Evolutionary conservation across 768 basidiomycete genomes (phyloP), one percentile per base, ranked within the genome.

Genomic region (Xanthoconium stramineum): DNA sequence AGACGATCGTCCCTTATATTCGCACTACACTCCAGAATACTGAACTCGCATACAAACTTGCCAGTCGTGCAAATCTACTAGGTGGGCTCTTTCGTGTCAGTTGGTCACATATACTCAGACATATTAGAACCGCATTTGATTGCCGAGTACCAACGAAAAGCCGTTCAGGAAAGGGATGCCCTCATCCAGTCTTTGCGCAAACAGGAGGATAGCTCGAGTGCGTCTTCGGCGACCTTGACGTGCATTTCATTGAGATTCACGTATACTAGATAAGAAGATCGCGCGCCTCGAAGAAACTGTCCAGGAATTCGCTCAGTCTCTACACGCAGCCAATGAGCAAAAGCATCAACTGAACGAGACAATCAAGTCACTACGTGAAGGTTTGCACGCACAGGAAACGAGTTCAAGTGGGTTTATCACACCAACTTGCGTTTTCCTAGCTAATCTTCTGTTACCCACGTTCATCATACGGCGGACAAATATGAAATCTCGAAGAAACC

Each of bases 41-140:
- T 52, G 94, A 97, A 61, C 88, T 99, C 52, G 97, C 97, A 10
- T 96, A 98, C 81, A 96, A 97, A 74, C 83, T 99, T 55, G 94
- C 97, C 2, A 94, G 93, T 61, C 88, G 33, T 33, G 11, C 11
- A 33, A n/a, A n/a, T n/a, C n/a, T n/a, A n/a, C n/a, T n/a, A n/a
- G n/a, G n/a, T n/a, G n/a, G n/a, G n/a, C n/a, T n/a, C n/a, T n/a
- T n/a, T n/a, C n/a, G n/a, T n/a, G n/a, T n/a, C n/a, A n/a, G n/a
- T n/a, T n/a, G n/a, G n/a, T n/a, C n/a, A n/a, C n/a, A n/a, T n/a
- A n/a, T n/a, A n/a, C n/a, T n/a, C n/a, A n/a, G n/a, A n/a, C n/a
- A n/a, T n/a, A n/a, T n/a, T n/a, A n/a, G n/a, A n/a, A n/a, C n/a
- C n/a, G n/a, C n/a, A n/a, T n/a, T n/a, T 33, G 43, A 24, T 28